phyloP scores from a whole-genome alignment of 805 yeast species.

The Pichia occidentalis region DNA sequence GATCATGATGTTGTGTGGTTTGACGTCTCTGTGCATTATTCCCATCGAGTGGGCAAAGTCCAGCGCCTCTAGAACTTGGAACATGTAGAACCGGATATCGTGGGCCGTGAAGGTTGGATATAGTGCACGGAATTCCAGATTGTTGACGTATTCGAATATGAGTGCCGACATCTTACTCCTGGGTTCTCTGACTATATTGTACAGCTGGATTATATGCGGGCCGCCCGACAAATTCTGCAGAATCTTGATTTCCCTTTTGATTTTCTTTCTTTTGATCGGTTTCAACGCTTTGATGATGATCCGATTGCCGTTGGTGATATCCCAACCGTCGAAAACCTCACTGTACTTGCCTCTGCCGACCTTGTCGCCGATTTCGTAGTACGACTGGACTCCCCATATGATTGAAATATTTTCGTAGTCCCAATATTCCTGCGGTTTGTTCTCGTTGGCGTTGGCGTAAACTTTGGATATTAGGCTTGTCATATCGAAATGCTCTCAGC shows the following conservation, averaged over 20 bases:
- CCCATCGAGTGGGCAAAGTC: slow-evolving; percentile 94
- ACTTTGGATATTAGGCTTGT: slow-evolving; percentile 38
- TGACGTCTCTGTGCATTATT: slow-evolving; percentile 91
- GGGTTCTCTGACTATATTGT: slow-evolving; percentile 78
- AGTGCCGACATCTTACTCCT: slow-evolving; percentile 79
- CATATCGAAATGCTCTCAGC: too few species aligned
- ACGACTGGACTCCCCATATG: slow-evolving; percentile 49
- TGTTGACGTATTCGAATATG: slow-evolving; percentile 77
- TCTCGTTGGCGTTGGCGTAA: slow-evolving; percentile 66
- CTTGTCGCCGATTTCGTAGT: slow-evolving; percentile 67
- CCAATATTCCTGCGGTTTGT: slow-evolving; percentile 71
- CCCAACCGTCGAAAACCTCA: slow-evolving; percentile 87
- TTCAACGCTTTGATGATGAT: slow-evolving; percentile 87
- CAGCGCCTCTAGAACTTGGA: slow-evolving; percentile 72
- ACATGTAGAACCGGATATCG: slow-evolving; percentile 80
- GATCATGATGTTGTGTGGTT: slow-evolving; percentile 94
- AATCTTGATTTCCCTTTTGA: slow-evolving; percentile 82
- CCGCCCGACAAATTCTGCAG: slow-evolving; percentile 80
- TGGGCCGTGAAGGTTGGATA: slow-evolving; percentile 70
- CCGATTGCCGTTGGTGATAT: slow-evolving; percentile 51
- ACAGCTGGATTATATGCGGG: slow-evolving; percentile 68
- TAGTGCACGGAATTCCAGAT: slow-evolving; percentile 73
- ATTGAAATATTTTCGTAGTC: slow-evolving; percentile 69
- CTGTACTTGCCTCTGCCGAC: slow-evolving; percentile 92
- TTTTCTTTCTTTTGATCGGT: slow-evolving; percentile 89